Evolutionary conservation across 257 asterid genomes (phyloP), one percentile per base, ranked within the genome.

Genomic region (Primulina eburnea): DNA sequence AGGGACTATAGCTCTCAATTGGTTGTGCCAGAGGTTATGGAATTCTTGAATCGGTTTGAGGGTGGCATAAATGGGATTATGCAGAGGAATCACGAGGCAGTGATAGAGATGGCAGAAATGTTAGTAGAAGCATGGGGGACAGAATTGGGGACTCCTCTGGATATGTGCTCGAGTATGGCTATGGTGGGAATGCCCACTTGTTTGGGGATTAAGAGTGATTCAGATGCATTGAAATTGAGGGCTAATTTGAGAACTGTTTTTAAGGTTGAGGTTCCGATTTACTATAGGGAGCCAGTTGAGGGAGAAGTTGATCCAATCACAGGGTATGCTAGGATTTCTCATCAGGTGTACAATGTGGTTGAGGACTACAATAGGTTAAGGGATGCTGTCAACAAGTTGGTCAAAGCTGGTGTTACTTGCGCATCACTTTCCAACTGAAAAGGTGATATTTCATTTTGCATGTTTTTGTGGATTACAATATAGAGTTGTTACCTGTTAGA

Each of bases 281-380:
- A 89, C 62, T 86, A 78, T 38, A 77, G 88, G 73, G 83, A 52
- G 21, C 83, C 88, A 0, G 30, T 77, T 69, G 89, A 85, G 32
- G 96, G 81, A 20, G 90, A 85, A 69, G 70, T 72, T 28, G 78
- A 74, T 21, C 69, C 81, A 0, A 59, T 87, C 32, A 86, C 97
- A 0, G 98, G 95, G 8, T 92, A 89, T 77, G 96, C 89, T 0
- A 86, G 98, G 79, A 92, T 92, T 69, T 89, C 98, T 55, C 94
- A 92, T 82, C 97, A 92, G 79, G 97, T 92, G 71, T 92, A 92
- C 55, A 92, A 89, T 72, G 85, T 75, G 20, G 72, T 65, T 9
- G 96, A 82, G 61, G 97, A 92, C 79, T 92, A 92, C 60, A 69
- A 67, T 63, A 82, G 86, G 77, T 74, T 92, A 38, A 81, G 89